Evolutionary conservation across 2,329 filamentous ascomycete species (phyloP).

Genomic region (Pseudocercospora eumusae): DNA sequence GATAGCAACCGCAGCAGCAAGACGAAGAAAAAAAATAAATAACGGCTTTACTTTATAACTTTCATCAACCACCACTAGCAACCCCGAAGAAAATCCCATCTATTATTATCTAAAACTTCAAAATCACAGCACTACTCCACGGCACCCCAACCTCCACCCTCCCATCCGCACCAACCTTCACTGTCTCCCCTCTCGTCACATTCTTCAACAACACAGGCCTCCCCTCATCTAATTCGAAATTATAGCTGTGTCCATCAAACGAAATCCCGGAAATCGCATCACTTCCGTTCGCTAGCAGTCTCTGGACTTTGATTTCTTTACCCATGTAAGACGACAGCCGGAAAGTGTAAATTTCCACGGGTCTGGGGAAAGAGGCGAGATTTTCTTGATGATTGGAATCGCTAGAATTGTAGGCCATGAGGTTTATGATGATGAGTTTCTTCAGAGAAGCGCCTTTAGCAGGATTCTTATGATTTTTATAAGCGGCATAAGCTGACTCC

Average conservation of each 20-base stretch:
- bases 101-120: constrained; percentile 17
- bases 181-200: constrained; percentile 55
- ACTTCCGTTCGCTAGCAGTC: constrained; percentile 62
- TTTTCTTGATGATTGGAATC: constrained; percentile 31
- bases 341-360: too few relatives aligned
- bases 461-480: too few relatives aligned
- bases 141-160: constrained; percentile 33
- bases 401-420: constrained; percentile 57
- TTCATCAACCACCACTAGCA: too few relatives aligned
- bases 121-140: constrained; percentile 37
- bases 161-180: constrained; percentile 42
- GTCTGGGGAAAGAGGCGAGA: too few relatives aligned
- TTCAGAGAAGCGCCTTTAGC: constrained; percentile 44
- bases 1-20: too few relatives aligned
- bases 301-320: constrained; percentile 46
- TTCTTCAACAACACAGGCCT: constrained; percentile 57
- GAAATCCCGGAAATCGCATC: constrained; percentile 64
- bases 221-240: constrained; percentile 59
- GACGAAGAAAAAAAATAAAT: too few relatives aligned
- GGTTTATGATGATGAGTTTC: constrained; percentile 59
- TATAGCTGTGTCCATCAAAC: constrained; percentile 64
- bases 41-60: too few relatives aligned
- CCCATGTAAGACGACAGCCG: too few relatives aligned
- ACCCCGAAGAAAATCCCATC: too few relatives aligned
- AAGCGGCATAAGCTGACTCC: constrained; percentile 62